These are phyloP conservation scores for Ophiosphaerella herpotricha DNA, from an alignment of 2,329 filamentous ascomycete genomes.

Conservation along the genomic window DNA sequence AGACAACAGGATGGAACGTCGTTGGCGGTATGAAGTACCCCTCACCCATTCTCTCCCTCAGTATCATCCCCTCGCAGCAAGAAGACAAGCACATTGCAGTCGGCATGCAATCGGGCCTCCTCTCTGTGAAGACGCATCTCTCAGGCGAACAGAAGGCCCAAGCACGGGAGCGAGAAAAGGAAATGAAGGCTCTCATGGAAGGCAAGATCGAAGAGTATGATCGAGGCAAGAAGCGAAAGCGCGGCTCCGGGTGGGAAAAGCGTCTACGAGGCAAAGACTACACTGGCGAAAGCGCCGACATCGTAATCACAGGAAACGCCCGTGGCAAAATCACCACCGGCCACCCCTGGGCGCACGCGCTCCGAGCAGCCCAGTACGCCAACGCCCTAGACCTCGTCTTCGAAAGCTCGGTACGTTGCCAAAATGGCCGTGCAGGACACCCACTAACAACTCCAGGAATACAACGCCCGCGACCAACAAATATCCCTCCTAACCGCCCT, in stretches of 20 bases:
- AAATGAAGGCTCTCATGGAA: conserved; percentile 80
- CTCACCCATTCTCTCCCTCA: conserved; percentile 83
- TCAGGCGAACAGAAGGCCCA: conserved; percentile 79
- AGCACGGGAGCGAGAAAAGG: conserved; percentile 76
- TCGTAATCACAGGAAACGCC: conserved; percentile 81
- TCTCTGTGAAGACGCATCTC: conserved; percentile 87
- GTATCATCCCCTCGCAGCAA: conserved; percentile 70
- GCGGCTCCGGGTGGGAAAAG: conserved; percentile 64
- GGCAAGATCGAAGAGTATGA: conserved; percentile 81
- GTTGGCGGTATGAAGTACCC: conserved; percentile 95
- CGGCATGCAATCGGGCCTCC: conserved; percentile 90
- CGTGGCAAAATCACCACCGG: conserved; percentile 67
- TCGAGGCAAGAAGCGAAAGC: conserved; percentile 67
- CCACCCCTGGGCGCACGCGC: conserved; percentile 76
- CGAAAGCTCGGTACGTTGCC: conserved; percentile 39
- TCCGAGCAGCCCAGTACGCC: conserved; percentile 77
- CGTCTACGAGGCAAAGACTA: conserved; percentile 74
- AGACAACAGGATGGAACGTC: conserved; percentile 92
- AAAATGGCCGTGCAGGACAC: not conserved
- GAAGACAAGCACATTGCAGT: conserved; percentile 94
- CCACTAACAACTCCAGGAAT: conserved; percentile 25
- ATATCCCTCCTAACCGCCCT: conserved; percentile 83
- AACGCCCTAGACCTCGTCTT: conserved; percentile 81
- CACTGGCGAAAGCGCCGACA: conserved; percentile 81
- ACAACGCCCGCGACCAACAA: conserved; percentile 47